Base-by-base conservation (phyloP, 257 asterid species). In the Knoxia roxburghii region DNA sequence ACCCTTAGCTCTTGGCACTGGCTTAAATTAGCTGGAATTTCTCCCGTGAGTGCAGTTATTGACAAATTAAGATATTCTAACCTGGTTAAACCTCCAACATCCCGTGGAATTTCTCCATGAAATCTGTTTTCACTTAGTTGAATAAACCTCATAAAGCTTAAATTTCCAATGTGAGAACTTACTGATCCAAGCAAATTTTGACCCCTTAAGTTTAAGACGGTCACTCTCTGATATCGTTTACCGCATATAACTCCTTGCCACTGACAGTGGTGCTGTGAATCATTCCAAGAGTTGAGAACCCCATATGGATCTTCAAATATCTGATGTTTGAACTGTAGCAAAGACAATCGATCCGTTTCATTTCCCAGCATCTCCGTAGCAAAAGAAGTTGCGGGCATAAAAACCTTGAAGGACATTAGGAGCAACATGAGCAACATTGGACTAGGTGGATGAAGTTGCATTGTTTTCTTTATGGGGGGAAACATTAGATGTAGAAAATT, bases 81-180 rank as follows among this genome's bases (percentile, higher is more conserved):
- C 35, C 73, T 48, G 20, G 52, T 43, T 39, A 81, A 58, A 1
- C 54, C 64, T 14, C 78, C 81, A 8, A 81, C 13, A 29, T 75
- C 79, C 23, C 67, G 17, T 0, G 85, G 82, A 10, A 80, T 71
- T 21, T 59, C 39, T 24, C 80, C 82, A 0, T 33, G 27, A 56
- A 80, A 77, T 37, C 32, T 62, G 57, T 76, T 80, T 14, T 71
- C 70, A 29, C 46, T 46, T 2, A 81, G 72, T 17, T 5, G 17
- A 23, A 81, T 64, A 2, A 4, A 29, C 30, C 32, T 70, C 37
- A 77, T 62, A 39, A 75, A 81, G 24, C 77, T 72, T 29, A 81
- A 73, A 49, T 81, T 81, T 13, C 83, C 85, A 40, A 81, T 37
- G 53, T 65, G 67, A 32, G 80, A 77, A n/a, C 80, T 48, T 57